Conservation (phyloP, 1,284 basidiomycete species). For the Termitomyces sp. region DNA sequence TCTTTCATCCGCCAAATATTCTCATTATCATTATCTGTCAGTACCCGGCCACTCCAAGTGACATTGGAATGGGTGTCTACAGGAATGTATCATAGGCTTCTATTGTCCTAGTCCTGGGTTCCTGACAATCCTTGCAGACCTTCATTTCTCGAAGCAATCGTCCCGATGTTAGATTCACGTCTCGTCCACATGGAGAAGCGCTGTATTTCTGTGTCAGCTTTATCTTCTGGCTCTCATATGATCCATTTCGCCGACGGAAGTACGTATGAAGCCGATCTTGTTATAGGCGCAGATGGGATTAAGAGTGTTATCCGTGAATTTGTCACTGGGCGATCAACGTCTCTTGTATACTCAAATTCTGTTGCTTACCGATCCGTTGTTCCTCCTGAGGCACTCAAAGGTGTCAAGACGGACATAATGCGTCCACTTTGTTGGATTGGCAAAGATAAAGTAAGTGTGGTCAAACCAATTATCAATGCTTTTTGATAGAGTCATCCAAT, state of each 20-base stretch:
- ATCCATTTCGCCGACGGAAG: constrained; percentile 44
- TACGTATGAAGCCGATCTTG: constrained; percentile 41
- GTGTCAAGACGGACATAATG: constrained; percentile 33
- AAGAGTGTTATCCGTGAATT: constrained; percentile 38
- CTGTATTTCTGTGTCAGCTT: constrained; percentile 30
- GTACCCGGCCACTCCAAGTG: constrained; percentile 32
- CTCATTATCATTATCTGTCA: constrained; percentile 15
- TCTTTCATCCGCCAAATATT: neutral
- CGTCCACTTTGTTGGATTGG: constrained; percentile 39
- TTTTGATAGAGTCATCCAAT: neutral
- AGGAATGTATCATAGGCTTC: constrained; percentile 23
- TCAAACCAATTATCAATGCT: too few species aligned
- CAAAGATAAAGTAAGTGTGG: constrained; percentile 34
- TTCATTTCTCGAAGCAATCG: constrained; percentile 43
- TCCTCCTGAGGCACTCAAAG: constrained; percentile 30
- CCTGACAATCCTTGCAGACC: constrained; percentile 28
- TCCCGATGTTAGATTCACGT: constrained; percentile 36
- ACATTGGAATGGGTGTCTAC: constrained; percentile 38
- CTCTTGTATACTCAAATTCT: constrained; percentile 37
- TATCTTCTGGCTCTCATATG: constrained; percentile 23
- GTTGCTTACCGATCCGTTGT: constrained; percentile 43
- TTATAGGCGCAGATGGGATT: constrained; percentile 53
- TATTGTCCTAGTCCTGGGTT: neutral
- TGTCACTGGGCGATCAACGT: constrained; percentile 20
- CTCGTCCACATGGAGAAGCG: constrained; percentile 47